A percentile compares a stretch with the other conserved stretches of the same genome.
Conservation (phyloP, 345 rosid species). For the Citrus hindsii region DNA sequence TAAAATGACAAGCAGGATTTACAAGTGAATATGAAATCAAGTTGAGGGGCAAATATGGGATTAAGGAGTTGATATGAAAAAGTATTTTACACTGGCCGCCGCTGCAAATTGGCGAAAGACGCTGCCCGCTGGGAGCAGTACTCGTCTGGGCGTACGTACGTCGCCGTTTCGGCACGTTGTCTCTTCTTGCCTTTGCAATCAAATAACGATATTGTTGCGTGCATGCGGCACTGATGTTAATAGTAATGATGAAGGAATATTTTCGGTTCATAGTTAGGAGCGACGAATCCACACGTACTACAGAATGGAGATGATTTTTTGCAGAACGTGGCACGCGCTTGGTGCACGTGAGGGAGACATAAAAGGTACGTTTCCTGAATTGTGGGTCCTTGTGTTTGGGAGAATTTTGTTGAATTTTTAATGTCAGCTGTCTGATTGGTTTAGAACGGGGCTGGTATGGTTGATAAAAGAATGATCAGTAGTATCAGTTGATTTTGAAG, state of each 20-base stretch:
- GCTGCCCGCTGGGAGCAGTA: slow-evolving; percentile 1
- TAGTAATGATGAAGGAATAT: slow-evolving; percentile 5
- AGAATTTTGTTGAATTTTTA: no score
- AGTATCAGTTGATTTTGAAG: background rate
- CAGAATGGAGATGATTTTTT: no score
- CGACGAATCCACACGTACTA: background rate
- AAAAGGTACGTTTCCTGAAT: background rate
- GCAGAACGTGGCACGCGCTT: background rate
- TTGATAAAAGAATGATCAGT: no score
- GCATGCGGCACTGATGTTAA: no score
- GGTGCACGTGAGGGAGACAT: background rate
- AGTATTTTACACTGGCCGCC: background rate
- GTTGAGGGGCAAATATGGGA: background rate
- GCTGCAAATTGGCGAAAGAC: background rate
- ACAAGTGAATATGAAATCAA: no score
- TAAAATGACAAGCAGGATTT: no score
- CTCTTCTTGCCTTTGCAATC: slow-evolving; percentile 15
- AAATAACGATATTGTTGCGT: no score
- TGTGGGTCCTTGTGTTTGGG: background rate
- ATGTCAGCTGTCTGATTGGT: background rate
- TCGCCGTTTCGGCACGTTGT: slow-evolving; percentile 13
- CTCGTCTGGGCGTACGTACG: slow-evolving; percentile 16
- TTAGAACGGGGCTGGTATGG: background rate
- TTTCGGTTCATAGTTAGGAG: background rate
- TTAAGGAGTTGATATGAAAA: background rate